Evolutionary conservation across 169 alveolate genomes (phyloP).

Genomic region (Perkinsus chesapeaki): DNA sequence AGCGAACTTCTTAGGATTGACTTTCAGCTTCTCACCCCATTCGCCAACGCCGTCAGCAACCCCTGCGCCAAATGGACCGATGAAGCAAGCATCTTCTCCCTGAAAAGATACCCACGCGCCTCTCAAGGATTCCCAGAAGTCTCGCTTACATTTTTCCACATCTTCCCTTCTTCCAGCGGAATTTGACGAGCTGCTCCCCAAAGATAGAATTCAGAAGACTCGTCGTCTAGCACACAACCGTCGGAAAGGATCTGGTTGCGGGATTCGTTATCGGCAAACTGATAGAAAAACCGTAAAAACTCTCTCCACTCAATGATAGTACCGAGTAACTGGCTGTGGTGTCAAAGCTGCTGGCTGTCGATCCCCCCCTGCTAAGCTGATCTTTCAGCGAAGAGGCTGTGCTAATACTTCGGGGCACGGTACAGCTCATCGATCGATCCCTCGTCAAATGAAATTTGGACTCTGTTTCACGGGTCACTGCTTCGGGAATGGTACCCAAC

Average conservation of each 20-base stretch:
- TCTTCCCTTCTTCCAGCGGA: background rate
- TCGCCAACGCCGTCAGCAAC: background rate
- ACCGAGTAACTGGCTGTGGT: background rate
- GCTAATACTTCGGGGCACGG: background rate
- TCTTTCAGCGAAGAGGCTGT: background rate
- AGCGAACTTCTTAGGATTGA: background rate
- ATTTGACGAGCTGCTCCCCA: background rate
- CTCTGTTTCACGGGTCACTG: background rate
- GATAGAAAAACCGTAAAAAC: background rate
- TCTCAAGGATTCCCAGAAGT: background rate
- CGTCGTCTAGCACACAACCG: background rate
- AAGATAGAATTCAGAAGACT: background rate
- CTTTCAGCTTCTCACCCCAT: background rate
- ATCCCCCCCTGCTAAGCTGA: background rate
- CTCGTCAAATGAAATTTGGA: background rate
- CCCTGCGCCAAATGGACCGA: background rate
- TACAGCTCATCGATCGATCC: background rate
- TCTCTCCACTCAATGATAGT: background rate
- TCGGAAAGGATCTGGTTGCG: background rate
- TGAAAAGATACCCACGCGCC: background rate
- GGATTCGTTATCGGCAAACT: background rate
- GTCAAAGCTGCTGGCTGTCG: background rate
- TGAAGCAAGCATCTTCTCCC: background rate
- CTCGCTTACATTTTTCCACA: background rate
- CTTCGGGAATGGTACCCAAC: background rate